These are phyloP conservation scores for Cytospora piceicola DNA, from an alignment of 2,329 filamentous ascomycete species.

Conservation along the genomic window DNA sequence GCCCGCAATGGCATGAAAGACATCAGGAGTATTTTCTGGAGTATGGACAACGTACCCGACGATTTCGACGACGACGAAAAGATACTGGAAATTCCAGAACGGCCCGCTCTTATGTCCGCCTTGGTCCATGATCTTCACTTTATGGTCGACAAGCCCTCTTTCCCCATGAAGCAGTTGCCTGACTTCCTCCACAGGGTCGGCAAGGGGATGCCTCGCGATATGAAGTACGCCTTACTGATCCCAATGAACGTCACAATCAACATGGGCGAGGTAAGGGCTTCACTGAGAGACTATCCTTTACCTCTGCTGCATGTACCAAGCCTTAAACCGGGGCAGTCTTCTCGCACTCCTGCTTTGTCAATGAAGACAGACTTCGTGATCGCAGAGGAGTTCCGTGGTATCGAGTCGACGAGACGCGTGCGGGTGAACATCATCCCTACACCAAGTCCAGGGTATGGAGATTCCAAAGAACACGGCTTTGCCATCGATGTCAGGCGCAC, in stretches of 20 bases:
- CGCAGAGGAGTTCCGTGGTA: constrained; percentile 86
- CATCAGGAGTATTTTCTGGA: constrained; percentile 79
- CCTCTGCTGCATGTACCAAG: constrained; percentile 89
- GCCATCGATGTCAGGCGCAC: constrained; percentile 86
- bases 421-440: constrained; percentile 84
- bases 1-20: constrained; percentile 78
- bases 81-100: constrained; percentile 81
- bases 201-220: constrained; percentile 95
- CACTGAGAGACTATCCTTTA: constrained; percentile 88
- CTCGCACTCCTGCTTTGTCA: constrained; percentile 78
- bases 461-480: constrained; percentile 67
- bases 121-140: constrained; percentile 85
- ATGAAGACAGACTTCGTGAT: constrained; percentile 92
- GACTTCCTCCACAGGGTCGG: constrained; percentile 85
- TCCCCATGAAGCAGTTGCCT: constrained; percentile 79
- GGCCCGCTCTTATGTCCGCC: constrained; percentile 81
- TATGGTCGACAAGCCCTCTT: constrained; percentile 88
- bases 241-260: constrained; percentile 89
- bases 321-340: constrained; percentile 77
- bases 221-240: constrained; percentile 85
- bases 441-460: constrained; percentile 58
- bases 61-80: constrained; percentile 82
- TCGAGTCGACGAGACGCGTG: constrained; percentile 78
- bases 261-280: constrained; percentile 87
- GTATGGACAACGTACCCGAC: constrained; percentile 77